Base-by-base conservation (phyloP, 2,329 filamentous ascomycete species). In the Colletotrichum sidae region DNA sequence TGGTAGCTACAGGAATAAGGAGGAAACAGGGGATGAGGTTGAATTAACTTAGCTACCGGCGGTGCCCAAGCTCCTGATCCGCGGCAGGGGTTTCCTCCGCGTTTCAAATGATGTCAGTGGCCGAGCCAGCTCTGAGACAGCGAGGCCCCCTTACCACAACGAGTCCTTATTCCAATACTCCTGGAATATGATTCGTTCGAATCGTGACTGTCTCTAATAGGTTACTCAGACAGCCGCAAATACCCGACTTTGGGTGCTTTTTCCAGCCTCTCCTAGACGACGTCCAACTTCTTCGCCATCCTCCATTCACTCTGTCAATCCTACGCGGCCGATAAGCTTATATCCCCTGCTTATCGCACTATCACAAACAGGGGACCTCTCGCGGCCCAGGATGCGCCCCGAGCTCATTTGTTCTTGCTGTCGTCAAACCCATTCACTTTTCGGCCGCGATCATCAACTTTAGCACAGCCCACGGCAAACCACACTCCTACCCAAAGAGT, bases 41-140 rank as follows among this genome's bases (percentile, higher is more conserved):
- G 51, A 55, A 15, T 13, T 33, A 42, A 12, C 25, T 13, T 33
- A 42, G 25, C 25, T 44, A 38, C 33, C 33, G 47, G 60, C 37
- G 10, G 60, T 65, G 46, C 89, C 4, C 85, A 87, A 62, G 46
- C 56, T 55, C 56, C 51, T 46, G 56, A 66, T 67, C 49, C 44
- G 54, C 54, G 60, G 53, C 54, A 67, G 60, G 64, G 64, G 63
- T 47, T n/a, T 33, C 49, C 35, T 46, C 46, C 44, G 51, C 34
- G 60, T 67, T 67, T 67, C 64, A 60, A 60, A 57, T 67, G 56
- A 66, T 65, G 58, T 67, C 65, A 67, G 55, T 38, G 54, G 64
- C 59, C 25, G 25, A 25, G 25, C 25, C 52, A 41, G 33, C 15
- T 8, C 13, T 10, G 8, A 46, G 44, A 46, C 44, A 11, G 15